Evolutionary conservation across 2,329 filamentous ascomycete genomes (phyloP), one percentile per base, ranked within the genome.

Genomic region (Leptographium lundbergii): DNA sequence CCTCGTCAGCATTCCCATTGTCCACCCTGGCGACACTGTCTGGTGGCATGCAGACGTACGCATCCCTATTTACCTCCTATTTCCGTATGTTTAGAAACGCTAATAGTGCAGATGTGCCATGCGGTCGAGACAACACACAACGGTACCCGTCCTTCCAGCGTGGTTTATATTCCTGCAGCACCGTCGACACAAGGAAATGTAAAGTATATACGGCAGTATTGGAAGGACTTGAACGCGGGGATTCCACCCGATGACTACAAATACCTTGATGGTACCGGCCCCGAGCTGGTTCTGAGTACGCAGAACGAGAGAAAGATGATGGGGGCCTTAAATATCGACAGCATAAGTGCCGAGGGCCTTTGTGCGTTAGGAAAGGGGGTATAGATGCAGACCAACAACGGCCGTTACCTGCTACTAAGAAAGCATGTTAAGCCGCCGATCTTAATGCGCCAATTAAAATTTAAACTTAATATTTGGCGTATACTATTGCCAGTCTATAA

Each of bases 11-110:
- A 70, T 75, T 32, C 73, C 74, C 0, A 63, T 57, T 6, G 70
- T 75, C 60, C 61, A 67, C 9, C 67, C 72, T 0, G 73, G 72
- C 0, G 73, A 75, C 61, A 74, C 61, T 19, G 39, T 63, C 3
- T 63, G 62, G 62, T 63, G 62, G 62, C 62, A 63, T 32, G 22
- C 47, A 5, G 62, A 63, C 52, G 62, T 63, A 55, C 53, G 56
- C 42, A 7, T 29, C 36, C 6, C 45, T 2, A 24, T 25, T 54
- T 1, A 2, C n/a, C 13, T 47, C 25, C 32, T 39, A 5, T 22
- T 32, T 9, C 25, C 7, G 27, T 11, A 14, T 51, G 24, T 51
- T 27, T 51, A 17, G 24, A 45, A 45, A 7, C 19, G 42, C 42
- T 45, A 22, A 45, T 19, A 2, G 17, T 50, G 24, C 24, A 58